phyloP scores from a whole-genome alignment of 2,329 filamentous ascomycete genomes.

The Aspergillus tubingensis region DNA sequence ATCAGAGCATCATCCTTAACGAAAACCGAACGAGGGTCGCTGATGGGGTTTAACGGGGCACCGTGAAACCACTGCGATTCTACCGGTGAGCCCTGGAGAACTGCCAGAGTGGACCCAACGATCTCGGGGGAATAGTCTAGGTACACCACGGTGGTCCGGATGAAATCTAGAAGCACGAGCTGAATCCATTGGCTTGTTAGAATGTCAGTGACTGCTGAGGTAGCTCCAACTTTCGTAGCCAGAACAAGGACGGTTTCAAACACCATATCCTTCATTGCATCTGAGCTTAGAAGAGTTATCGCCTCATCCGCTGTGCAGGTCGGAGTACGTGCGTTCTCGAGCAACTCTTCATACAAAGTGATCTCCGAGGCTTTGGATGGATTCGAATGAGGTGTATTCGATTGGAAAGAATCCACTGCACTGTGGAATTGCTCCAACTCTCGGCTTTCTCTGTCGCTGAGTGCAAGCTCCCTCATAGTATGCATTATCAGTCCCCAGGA shows the following conservation, averaged over 20 bases:
- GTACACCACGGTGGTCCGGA: slow-evolving; percentile 66
- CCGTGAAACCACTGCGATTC: slow-evolving; percentile 23
- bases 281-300: slow-evolving; percentile 50
- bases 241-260: slow-evolving; percentile 52
- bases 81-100: slow-evolving; percentile 55
- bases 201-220: slow-evolving; percentile 53
- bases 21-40: slow-evolving; percentile 53
- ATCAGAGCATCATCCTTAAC: slow-evolving; percentile 60
- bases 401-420: slow-evolving; percentile 44
- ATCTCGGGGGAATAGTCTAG: slow-evolving; percentile 74
- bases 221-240: slow-evolving; percentile 46
- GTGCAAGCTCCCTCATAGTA: slow-evolving; percentile 65
- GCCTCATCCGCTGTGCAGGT: slow-evolving; percentile 48
- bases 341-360: slow-evolving; percentile 50
- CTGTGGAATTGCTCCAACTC: slow-evolving; percentile 46
- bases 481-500: slow-evolving; percentile 79
- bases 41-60: slow-evolving; percentile 21
- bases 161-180: slow-evolving; percentile 66
- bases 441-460: slow-evolving; percentile 59
- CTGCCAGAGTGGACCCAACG: slow-evolving; percentile 64
- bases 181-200: slow-evolving; percentile 66
- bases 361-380: slow-evolving; percentile 36
- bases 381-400: slow-evolving; percentile 36
- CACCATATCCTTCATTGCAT: slow-evolving; percentile 49
- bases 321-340: slow-evolving; percentile 47